phyloP scores from a whole-genome alignment of 176 grass and related monocot species.

The Urochloa ruziziensis region DNA sequence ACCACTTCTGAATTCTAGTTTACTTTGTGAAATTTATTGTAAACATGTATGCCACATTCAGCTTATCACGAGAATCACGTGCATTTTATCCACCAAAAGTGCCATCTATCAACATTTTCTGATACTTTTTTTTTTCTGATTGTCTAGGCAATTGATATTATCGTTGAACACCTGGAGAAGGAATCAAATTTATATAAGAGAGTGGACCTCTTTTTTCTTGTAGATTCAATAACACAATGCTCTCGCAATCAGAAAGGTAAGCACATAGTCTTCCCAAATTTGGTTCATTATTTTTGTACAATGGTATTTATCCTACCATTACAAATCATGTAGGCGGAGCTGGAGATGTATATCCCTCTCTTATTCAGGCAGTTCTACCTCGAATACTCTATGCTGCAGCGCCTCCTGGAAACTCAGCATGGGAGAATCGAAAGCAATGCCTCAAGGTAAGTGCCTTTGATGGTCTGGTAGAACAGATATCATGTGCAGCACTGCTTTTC shows the following conservation, averaged over 20 bases:
- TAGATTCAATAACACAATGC: constrained; percentile 95
- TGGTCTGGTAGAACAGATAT: constrained; percentile 20
- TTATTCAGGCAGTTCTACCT: constrained; percentile 78
- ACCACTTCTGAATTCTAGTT: constrained; percentile 1
- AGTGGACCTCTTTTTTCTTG: constrained; percentile 92
- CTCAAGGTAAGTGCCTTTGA: constrained; percentile 67
- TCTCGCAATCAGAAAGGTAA: constrained; percentile 78
- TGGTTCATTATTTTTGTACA: constrained; percentile 7
- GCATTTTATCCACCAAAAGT: constrained; percentile 20
- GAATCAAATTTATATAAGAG: constrained; percentile 85
- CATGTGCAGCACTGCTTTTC: constrained; percentile 26
- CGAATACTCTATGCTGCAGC: constrained; percentile 78
- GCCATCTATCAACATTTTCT: constrained; percentile 14
- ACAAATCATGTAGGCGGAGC: constrained; percentile 64
- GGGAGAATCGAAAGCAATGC: constrained; percentile 90
- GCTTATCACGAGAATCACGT: background rate
- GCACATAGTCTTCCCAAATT: background rate
- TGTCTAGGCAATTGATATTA: constrained; percentile 71
- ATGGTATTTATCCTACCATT: constrained; percentile 15
- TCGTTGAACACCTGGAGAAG: constrained; percentile 72
- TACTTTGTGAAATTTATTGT: background rate
- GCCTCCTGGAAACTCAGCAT: constrained; percentile 86
- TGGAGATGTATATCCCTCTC: constrained; percentile 73
- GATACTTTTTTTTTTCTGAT: constrained; percentile 8
- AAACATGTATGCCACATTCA: constrained; percentile 13